These are phyloP conservation scores for Phytophthora hybrid DNA, from an alignment of 352 stramenopile genomes.

Conservation along the genomic window DNA sequence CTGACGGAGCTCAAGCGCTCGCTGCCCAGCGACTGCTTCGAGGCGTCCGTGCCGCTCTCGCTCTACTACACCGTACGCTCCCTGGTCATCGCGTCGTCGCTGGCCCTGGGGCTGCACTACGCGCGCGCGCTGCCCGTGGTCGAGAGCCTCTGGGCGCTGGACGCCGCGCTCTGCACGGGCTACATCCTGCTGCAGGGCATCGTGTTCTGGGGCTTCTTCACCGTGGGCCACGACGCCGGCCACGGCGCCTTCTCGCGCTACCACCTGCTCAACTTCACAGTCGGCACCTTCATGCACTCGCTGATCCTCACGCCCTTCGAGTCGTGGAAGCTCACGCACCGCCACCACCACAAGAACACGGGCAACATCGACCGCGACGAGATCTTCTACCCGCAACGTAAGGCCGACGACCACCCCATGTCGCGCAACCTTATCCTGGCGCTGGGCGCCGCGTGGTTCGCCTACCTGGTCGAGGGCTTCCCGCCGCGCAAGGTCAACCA, in stretches of 20 bases:
- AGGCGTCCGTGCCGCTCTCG: conserved; percentile 72
- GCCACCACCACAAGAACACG: conserved; percentile 90
- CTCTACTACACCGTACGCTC: conserved; percentile 77
- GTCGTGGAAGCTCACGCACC: conserved; percentile 84
- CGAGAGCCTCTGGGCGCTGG: conserved; percentile 43
- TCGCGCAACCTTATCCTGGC: conserved; percentile 57
- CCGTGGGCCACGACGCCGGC: conserved; percentile 81
- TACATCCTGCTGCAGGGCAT: conserved; percentile 82
- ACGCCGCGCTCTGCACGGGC: conserved; percentile 52
- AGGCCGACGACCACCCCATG: conserved; percentile 56
- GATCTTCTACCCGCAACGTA: conserved; percentile 84
- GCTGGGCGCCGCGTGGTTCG: conserved; percentile 75
- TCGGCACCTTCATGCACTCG: conserved; percentile 83
- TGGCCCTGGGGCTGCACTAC: conserved; percentile 55
- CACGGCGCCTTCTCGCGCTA: conserved; percentile 85
- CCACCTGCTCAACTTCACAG: conserved; percentile 79
- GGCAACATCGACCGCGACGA: conserved; percentile 88
- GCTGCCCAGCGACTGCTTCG: conserved; percentile 76
- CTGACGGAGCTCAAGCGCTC: conserved; percentile 86
- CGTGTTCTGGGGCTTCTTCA: conserved; percentile 89
- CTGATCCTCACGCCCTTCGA: conserved; percentile 84
- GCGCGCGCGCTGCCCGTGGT: conserved; percentile 55
- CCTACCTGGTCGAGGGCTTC: conserved; percentile 79
- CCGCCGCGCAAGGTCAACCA: conserved; percentile 81
- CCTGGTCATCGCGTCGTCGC: conserved; percentile 52